These are phyloP conservation scores for Coniochaeta ligniaria DNA, from an alignment of 2,329 filamentous ascomycete species.

Conservation along the genomic window DNA sequence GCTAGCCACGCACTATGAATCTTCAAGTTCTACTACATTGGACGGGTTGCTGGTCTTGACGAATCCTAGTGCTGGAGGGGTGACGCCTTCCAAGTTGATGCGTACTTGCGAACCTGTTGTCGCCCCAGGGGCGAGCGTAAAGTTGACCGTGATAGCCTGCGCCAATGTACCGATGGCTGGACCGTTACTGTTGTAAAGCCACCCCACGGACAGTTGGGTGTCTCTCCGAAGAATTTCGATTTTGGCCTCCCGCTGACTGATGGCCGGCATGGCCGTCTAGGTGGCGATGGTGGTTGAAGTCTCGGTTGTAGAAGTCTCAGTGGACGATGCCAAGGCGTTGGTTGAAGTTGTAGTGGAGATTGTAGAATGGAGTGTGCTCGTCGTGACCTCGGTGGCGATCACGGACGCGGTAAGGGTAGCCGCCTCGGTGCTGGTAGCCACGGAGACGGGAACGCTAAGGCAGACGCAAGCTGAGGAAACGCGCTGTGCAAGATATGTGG, in stretches of 20 bases:
- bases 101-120: slow-evolving; percentile 3
- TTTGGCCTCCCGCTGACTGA: not conserved
- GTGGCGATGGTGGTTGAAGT: slow-evolving; percentile 4
- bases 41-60: slow-evolving; percentile 1
- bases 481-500: slow-evolving; percentile 2
- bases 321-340: not conserved
- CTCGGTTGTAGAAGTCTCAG: not conserved
- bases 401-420: slow-evolving; percentile 5
- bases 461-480: slow-evolving; percentile 8
- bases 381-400: slow-evolving; percentile 5
- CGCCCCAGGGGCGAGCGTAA: slow-evolving; percentile 1
- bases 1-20: slow-evolving; percentile 2
- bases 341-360: not conserved
- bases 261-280: slow-evolving; percentile 1
- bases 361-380: slow-evolving; percentile 2
- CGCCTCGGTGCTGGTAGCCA: slow-evolving; percentile 3
- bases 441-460: slow-evolving; percentile 5
- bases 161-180: slow-evolving; percentile 2
- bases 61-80: slow-evolving; percentile 3
- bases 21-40: slow-evolving; percentile 4
- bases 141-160: not conserved
- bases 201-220: slow-evolving; percentile 2
- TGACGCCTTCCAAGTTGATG: not conserved
- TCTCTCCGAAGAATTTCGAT: slow-evolving; percentile 6
- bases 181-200: slow-evolving; percentile 6